Percentiles rank a stretch among this genome's conserved stretches.
Conservation (phyloP, 1,284 basidiomycete genomes). For the Irpex sp. region DNA sequence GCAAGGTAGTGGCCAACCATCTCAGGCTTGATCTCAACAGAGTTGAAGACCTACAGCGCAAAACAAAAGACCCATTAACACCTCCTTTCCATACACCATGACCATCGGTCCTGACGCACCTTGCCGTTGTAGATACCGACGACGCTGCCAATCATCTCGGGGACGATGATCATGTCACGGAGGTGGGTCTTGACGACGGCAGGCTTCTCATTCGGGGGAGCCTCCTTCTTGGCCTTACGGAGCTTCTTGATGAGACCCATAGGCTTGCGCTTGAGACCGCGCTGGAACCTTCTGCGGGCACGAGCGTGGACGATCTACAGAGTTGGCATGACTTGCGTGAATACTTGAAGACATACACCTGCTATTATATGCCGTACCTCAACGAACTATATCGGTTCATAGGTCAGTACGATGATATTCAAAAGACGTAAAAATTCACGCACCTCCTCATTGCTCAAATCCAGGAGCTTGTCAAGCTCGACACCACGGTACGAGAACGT, state of each 20-base stretch:
- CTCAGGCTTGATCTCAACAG: constrained; percentile 99
- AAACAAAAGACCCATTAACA: not conserved
- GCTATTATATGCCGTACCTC: constrained; percentile 43
- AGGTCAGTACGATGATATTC: not conserved
- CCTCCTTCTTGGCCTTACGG: constrained; percentile 99
- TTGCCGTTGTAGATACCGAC: constrained; percentile 98
- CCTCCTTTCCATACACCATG: not conserved
- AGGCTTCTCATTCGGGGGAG: constrained; percentile 97
- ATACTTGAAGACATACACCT: not conserved
- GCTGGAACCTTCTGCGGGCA: constrained; percentile 97
- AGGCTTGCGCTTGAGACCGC: constrained; percentile 97
- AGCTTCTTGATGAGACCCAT: constrained; percentile 99
- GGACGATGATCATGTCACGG: constrained; percentile 99
- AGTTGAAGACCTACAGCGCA: constrained; percentile 77
- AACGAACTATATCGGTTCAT: constrained; percentile 50
- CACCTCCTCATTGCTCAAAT: constrained; percentile 92
- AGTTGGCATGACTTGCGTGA: not conserved
- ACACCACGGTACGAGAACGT: constrained; percentile 98
- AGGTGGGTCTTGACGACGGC: constrained; percentile 98
- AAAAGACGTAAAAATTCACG: constrained; percentile 23
- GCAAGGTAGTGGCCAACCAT: constrained; percentile 99
- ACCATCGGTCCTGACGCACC: constrained; percentile 35
- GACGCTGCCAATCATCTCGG: constrained; percentile 98
- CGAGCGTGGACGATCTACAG: constrained; percentile 94
- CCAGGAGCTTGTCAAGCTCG: constrained; percentile 95